Evolutionary conservation across 768 basidiomycete species (phyloP).

Genomic region (Mycena leptocephala): DNA sequence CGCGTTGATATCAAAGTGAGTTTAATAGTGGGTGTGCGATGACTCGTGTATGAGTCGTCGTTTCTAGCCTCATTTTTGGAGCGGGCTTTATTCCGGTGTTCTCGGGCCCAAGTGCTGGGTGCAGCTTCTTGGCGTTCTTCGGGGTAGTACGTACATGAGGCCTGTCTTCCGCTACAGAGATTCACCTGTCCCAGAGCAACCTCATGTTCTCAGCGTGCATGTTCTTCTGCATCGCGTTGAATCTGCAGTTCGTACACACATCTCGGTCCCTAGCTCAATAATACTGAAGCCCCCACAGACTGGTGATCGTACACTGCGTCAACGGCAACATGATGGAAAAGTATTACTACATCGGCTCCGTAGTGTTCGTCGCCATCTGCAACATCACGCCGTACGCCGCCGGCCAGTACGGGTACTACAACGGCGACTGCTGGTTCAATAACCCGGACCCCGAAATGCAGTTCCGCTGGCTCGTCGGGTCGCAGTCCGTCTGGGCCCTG

Average conservation of each 20-base stretch:
- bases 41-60: not conserved
- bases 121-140: too few species aligned
- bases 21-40: not conserved
- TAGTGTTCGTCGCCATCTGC: not conserved
- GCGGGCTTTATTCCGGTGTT: not conserved
- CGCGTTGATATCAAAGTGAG: too few species aligned
- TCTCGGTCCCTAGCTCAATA: not conserved
- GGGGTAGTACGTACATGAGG: not conserved
- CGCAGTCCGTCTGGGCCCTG: conserved; percentile 10
- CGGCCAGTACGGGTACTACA: conserved; percentile 10
- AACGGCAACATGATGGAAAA: too few species aligned
- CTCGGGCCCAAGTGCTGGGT: too few species aligned
- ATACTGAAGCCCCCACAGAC: not conserved
- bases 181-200: not conserved
- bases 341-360: conserved; percentile 9
- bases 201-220: conserved; percentile 16
- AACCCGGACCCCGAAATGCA: conserved; percentile 1
- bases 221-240: not conserved
- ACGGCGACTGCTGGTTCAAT: conserved; percentile 4
- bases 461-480: conserved; percentile 11
- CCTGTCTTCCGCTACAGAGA: not conserved
- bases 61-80: conserved; percentile 11
- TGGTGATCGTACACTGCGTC: not conserved
- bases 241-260: conserved; percentile 3
- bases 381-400: conserved; percentile 10